Evolutionary conservation across 768 basidiomycete genomes (phyloP).

Genomic region (Mycena vulgaris): DNA sequence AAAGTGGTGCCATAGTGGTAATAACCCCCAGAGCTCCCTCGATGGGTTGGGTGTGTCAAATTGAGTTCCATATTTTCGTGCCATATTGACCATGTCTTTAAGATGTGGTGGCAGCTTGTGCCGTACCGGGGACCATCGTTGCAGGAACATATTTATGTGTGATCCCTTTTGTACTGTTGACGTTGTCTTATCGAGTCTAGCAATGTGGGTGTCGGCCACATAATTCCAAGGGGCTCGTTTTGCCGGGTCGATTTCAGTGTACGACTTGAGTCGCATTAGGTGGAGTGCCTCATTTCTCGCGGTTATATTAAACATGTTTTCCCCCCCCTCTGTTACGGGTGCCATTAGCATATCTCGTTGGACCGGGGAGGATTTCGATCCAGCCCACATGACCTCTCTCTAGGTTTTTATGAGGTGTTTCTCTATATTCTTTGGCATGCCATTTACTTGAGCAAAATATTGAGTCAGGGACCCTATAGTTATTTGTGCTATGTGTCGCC

Average conservation of each 20-base stretch:
- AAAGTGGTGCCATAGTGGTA: neutral
- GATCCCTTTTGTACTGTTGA: neutral
- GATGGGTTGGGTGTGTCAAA: neutral
- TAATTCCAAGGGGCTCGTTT: neutral
- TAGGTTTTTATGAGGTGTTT: slow-evolving; percentile 38
- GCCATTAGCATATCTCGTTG: slow-evolving; percentile 37
- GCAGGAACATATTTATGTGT: neutral
- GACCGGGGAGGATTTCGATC: slow-evolving; percentile 19
- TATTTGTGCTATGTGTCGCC: slow-evolving; percentile 44
- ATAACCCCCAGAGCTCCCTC: neutral
- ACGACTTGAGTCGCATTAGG: slow-evolving; percentile 29
- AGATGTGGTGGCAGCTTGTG: neutral
- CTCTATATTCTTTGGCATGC: slow-evolving; percentile 49
- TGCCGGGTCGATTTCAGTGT: neutral
- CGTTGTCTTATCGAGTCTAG: too few species aligned
- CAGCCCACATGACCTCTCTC: slow-evolving; percentile 46
- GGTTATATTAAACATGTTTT: slow-evolving; percentile 41
- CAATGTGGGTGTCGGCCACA: neutral
- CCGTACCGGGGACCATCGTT: neutral
- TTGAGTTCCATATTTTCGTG: neutral
- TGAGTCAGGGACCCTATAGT: slow-evolving; percentile 51
- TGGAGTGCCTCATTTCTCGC: slow-evolving; percentile 45
- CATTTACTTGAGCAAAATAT: slow-evolving; percentile 52
- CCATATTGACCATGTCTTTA: neutral
- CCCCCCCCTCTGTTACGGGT: slow-evolving; percentile 40